Base-by-base conservation (phyloP, 1,139 yeast genomes). In the Torulaspora globosa region DNA sequence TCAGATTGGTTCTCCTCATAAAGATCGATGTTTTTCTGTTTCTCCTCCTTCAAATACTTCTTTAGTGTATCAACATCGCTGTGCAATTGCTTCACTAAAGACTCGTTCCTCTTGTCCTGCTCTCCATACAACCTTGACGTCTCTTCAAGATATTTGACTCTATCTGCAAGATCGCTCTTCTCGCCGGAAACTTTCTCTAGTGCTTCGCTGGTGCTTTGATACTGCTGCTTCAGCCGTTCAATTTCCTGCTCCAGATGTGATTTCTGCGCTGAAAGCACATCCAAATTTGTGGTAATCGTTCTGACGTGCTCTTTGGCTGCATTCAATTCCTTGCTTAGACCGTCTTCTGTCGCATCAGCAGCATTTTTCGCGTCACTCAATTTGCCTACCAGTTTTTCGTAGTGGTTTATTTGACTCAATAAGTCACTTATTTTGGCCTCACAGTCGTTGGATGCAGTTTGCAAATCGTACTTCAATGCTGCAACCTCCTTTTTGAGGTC, bases 401-500 rank as follows among this genome's bases (percentile, higher is more conserved):
- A 68, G 44, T 74, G 75, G 14, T 76, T 77, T 47, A 78, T 78
- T 49, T 78, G 80, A 36, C 71, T 73, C 7, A 73, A 58, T 41
- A 79, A 63, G 27, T 76, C 78, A 21, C 70, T 73, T 41, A 78
- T 71, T 48, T 80, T 82, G 28, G 71, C 68, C 43, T 80, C 82
- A 32, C 78, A 69, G 14, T 76, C 74, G 6, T 72, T 67, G 45
- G 74, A 73, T 47, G 80, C 65, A 5, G 79, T 76, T 51, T 84
- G 89, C 44, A 80, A 67, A 50, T 83, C 84, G 53, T 81, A 74
- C 39, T 77, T 78, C 31, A 82, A 65, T 39, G 78, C 77, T 46
- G 84, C 80, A 54, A 82, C 73, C 44, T 80, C 83, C 56, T 82
- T 84, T 47, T 80, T 78, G 44, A 84, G 65, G 28, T 76, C 78